Percentiles rank a stretch among this genome's conserved stretches.
Evolutionary conservation across 2,329 filamentous ascomycete species (phyloP).

Genomic region (Aureobasidium sp.): DNA sequence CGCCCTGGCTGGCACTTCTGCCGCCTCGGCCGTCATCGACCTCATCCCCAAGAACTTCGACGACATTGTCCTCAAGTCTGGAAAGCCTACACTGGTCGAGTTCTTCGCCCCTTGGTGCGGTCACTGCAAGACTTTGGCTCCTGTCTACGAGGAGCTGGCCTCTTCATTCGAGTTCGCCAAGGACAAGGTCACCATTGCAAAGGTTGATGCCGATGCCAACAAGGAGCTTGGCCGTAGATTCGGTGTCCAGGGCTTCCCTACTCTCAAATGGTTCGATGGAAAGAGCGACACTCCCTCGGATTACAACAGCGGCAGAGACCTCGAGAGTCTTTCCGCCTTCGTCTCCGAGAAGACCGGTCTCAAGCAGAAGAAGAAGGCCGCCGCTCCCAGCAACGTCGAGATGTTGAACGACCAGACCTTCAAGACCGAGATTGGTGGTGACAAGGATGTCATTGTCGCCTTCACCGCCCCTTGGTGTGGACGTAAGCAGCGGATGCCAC

Average conservation of each 20-base stretch:
- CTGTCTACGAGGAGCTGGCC: slow-evolving; percentile 87
- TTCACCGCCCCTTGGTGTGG: slow-evolving; percentile 99
- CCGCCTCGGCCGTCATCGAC: slow-evolving; percentile 79
- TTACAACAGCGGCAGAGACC: slow-evolving; percentile 77
- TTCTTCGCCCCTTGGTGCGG: slow-evolving; percentile 99
- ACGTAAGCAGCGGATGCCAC: slow-evolving; percentile 51
- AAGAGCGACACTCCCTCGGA: slow-evolving; percentile 79
- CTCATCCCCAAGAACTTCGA: slow-evolving; percentile 90
- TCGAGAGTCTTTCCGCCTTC: slow-evolving; percentile 76
- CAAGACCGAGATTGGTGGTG: slow-evolving; percentile 65
- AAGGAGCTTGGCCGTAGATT: slow-evolving; percentile 76
- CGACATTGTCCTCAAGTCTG: slow-evolving; percentile 75
- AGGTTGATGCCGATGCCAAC: slow-evolving; percentile 91
- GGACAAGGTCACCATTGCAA: slow-evolving; percentile 77
- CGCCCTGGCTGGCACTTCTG: slow-evolving; percentile 43
- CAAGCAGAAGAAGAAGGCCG: slow-evolving; percentile 65
- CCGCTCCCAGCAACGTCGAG: slow-evolving; percentile 64
- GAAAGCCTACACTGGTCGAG: slow-evolving; percentile 92
- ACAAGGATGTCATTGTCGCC: slow-evolving; percentile 86
- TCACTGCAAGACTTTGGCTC: slow-evolving; percentile 96
- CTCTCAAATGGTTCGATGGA: slow-evolving; percentile 95
- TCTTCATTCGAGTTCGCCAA: slow-evolving; percentile 62
- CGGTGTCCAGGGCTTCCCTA: slow-evolving; percentile 89
- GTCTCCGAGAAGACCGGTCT: slow-evolving; percentile 80
- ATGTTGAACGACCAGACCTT: slow-evolving; percentile 76